Evolutionary conservation across 1,284 basidiomycete genomes (phyloP), one percentile per base, ranked within the genome.

Genomic region (Cryptococcus wingfieldii): DNA sequence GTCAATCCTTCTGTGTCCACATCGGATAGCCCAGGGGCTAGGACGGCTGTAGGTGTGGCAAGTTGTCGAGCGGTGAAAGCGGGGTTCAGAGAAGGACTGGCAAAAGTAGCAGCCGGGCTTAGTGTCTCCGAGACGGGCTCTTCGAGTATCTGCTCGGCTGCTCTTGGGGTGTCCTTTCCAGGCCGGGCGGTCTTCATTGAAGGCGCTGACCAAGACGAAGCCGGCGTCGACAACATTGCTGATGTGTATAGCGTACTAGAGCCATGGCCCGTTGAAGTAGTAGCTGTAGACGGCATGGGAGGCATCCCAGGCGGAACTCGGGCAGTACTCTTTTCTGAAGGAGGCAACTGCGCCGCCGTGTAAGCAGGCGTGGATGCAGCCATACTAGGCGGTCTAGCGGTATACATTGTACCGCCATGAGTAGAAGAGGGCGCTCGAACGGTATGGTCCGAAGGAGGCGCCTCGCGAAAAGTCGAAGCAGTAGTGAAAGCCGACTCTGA

Each of bases 361-460:
- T 27, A 28, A n/a, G 45, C 14, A 8, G 50, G 45, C 28, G 18
- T 38, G 19, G 46, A 44, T 14, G 53, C 23, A 34, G 31, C 31
- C 31, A 8, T 6, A 10, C 31, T 23, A 5, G 31, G 43, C 3
- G 34, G 43, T n/a, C 41, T 56, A 46, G 53, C 51, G 14, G 54
- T 61, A n/a, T 51, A 48, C 19, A 54, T 34, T 0, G 60, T 34
- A 50, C 16, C 14, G 16, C 31, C n/a, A 50, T 9, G 37, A n/a
- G 10, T 46, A 46, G 14, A 27, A n/a, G 25, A 46, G 45, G 45
- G 16, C 3, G 46, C 13, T 37, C 39, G 55, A 48, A 49, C 51
- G 12, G 51, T 57, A 42, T 47, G 43, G 12, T 49, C 47, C 14
- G 28, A 49, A 9, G 42, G 14, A 3, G 55, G 45, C 37, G 50